These are phyloP conservation scores for Thraustotheca clavata DNA, from an alignment of 352 stramenopile species.

Conservation along the genomic window DNA sequence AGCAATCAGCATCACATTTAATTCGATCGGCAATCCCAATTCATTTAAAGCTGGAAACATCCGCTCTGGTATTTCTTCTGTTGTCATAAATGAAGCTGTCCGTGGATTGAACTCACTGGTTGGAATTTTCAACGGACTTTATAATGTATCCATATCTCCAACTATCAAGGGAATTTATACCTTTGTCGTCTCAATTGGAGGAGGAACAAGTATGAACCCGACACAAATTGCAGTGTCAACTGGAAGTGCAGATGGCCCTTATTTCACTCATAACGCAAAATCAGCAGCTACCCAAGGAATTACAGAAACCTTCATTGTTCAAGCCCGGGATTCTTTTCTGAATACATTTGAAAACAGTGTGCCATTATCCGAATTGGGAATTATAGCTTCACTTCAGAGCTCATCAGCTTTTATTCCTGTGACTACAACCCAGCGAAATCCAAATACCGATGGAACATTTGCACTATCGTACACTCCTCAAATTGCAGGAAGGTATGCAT, in stretches of 20 bases:
- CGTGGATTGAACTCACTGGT: slow-evolving; percentile 26
- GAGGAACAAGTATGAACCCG: slow-evolving; percentile 47
- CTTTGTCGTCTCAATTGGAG: slow-evolving; percentile 44
- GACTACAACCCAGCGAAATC: slow-evolving; percentile 36
- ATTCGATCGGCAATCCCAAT: slow-evolving; percentile 34
- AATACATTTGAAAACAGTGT: slow-evolving; percentile 85
- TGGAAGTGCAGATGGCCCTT: slow-evolving; percentile 47
- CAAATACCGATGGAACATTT: slow-evolving; percentile 87
- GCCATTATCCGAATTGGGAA: slow-evolving; percentile 39
- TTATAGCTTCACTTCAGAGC: slow-evolving; percentile 47
- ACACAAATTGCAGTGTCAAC: slow-evolving; percentile 72
- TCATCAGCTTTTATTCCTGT: slow-evolving; percentile 29
- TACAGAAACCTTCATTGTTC: slow-evolving; percentile 68
- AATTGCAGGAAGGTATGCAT: slow-evolving; percentile 67
- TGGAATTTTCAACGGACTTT: slow-evolving; percentile 42
- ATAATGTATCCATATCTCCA: slow-evolving; percentile 78
- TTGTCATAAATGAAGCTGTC: slow-evolving; percentile 50
- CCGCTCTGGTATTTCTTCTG: slow-evolving; percentile 46
- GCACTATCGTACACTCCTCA: slow-evolving; percentile 65
- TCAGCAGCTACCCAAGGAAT: slow-evolving; percentile 68
- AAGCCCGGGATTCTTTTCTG: slow-evolving; percentile 86
- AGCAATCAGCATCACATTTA: slow-evolving; percentile 41
- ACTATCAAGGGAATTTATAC: slow-evolving; percentile 62
- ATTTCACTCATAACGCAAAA: slow-evolving; percentile 70
- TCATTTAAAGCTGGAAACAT: slow-evolving; percentile 31